phyloP scores from a whole-genome alignment of 2,329 filamentous ascomycete genomes.

The Xylariaceae sp. region DNA sequence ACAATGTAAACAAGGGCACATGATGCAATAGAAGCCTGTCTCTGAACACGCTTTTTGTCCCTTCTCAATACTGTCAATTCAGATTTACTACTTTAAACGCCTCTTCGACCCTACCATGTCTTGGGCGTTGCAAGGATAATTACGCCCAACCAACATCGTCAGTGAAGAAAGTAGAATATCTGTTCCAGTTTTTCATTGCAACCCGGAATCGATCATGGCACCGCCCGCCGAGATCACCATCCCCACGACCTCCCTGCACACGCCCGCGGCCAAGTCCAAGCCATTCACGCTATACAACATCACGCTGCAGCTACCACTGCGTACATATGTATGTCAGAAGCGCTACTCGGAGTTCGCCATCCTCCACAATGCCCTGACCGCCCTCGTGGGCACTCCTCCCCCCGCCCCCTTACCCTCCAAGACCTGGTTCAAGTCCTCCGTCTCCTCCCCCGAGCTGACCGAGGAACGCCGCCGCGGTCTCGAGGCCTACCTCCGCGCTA shows the following conservation, averaged over 20 bases:
- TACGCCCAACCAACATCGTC: neutral
- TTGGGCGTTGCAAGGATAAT: neutral
- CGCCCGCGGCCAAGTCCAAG: slow-evolving; percentile 49
- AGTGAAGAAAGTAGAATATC: neutral
- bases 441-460: slow-evolving; percentile 63
- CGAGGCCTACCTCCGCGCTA: slow-evolving; percentile 65
- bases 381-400: slow-evolving; percentile 57
- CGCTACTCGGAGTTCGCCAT: slow-evolving; percentile 74
- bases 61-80: neutral
- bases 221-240: slow-evolving; percentile 63
- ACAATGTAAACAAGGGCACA: neutral
- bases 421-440: slow-evolving; percentile 70
- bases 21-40: neutral
- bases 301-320: slow-evolving; percentile 68
- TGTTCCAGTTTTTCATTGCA: neutral
- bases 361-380: slow-evolving; percentile 59
- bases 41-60: no score
- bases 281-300: slow-evolving; percentile 75
- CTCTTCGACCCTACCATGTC: neutral
- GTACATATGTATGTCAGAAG: slow-evolving; percentile 70
- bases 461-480: slow-evolving; percentile 63
- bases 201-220: slow-evolving; percentile 43
- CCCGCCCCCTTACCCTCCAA: slow-evolving; percentile 66
- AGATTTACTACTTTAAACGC: neutral
- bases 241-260: slow-evolving; percentile 56